Percentiles rank a stretch among this genome's conserved stretches.
Evolutionary conservation across 768 basidiomycete species (phyloP).

Genomic region (Rhodotorula babjevae): DNA sequence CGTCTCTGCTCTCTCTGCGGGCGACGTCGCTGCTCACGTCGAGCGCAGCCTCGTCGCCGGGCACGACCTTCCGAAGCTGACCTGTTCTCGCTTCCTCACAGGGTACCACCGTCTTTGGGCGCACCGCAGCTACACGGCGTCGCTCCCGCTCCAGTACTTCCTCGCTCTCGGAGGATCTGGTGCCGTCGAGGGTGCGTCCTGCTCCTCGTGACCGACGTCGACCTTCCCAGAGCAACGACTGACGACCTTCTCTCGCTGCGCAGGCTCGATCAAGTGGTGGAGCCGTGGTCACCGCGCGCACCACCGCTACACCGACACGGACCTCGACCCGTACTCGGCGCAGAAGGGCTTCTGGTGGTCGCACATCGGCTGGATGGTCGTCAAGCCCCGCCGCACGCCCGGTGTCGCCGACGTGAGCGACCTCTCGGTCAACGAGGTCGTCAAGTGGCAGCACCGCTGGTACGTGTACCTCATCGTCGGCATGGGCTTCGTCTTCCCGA

Average conservation of each 20-base stretch:
- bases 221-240: no score
- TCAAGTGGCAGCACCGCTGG: constrained; percentile 72
- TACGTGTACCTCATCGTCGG: constrained; percentile 61
- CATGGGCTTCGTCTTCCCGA: constrained; percentile 70
- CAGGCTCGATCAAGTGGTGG: constrained; percentile 91
- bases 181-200: constrained; percentile 63
- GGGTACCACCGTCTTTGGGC: constrained; percentile 98
- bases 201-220: no score
- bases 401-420: constrained; percentile 70
- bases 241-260: no score
- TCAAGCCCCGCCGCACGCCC: constrained; percentile 67
- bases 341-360: constrained; percentile 73
- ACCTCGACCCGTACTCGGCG: constrained; percentile 77
- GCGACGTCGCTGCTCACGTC: no score
- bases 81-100: no score
- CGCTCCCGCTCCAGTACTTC: constrained; percentile 73
- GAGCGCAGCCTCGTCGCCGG: no score
- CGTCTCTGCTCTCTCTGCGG: no score
- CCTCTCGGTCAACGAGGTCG: constrained; percentile 62
- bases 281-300: constrained; percentile 87
- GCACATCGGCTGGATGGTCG: constrained; percentile 78
- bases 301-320: constrained; percentile 69
- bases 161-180: constrained; percentile 82
- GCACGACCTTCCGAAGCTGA: no score
- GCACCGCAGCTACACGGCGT: constrained; percentile 90